Conservation (phyloP, 139 green algal species). For the Chlamydomonas sphaeroides region DNA sequence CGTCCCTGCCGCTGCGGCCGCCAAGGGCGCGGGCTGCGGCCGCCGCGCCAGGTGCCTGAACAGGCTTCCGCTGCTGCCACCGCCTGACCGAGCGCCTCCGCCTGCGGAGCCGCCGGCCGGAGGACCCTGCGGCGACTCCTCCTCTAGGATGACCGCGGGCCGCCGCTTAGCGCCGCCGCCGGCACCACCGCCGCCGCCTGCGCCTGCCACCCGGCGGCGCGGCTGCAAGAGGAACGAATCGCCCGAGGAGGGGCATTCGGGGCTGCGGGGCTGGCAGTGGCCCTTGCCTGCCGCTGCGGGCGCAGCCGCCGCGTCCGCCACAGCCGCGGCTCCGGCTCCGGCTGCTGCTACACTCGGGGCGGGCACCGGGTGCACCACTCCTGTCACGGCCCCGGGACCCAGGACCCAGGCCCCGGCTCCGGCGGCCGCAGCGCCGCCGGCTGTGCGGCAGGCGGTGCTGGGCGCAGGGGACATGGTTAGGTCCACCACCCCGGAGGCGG, state of each 20-base stretch:
- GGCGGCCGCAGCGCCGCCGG: no score
- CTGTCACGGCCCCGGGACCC: no score
- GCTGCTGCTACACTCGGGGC: no score
- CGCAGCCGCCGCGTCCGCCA: neutral
- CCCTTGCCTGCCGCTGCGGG: neutral
- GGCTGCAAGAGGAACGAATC: neutral
- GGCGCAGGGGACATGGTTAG: no score
- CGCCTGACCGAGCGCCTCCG: neutral
- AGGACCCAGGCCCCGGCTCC: no score
- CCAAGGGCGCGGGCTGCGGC: neutral
- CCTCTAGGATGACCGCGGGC: neutral
- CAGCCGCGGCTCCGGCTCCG: no score
- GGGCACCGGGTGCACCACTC: no score
- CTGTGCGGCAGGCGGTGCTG: no score
- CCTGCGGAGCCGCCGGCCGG: no score
- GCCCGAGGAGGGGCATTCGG: no score
- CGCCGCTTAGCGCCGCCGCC: neutral
- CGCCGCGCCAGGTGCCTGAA: conserved; percentile 14
- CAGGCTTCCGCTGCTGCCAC: conserved; percentile 1
- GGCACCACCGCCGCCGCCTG: neutral
- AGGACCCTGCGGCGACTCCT: conserved; percentile 20
- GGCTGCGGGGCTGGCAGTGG: neutral
- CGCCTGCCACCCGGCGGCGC: no score
- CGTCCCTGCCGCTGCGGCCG: neutral
- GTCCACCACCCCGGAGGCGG: no score